Base-by-base conservation (phyloP, 129 eudicot species). In the Pittosporum tobira region DNA sequence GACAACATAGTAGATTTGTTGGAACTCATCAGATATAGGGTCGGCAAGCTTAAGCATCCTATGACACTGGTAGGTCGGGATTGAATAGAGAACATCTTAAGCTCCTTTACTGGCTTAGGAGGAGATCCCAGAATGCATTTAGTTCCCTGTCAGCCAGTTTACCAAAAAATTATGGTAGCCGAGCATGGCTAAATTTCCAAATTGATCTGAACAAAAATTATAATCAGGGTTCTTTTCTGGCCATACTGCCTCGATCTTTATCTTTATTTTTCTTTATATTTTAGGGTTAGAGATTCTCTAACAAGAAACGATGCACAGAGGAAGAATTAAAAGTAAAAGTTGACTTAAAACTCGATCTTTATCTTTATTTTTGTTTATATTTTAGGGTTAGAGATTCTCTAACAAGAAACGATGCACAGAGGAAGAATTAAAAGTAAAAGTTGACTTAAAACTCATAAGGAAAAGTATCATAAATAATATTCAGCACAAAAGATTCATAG, bases 91-190 rank as follows among this genome's bases (percentile, higher is more conserved):
- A 34, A 62, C 55, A 69, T 67, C 80, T 61, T 80, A 70, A 14
- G 60, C 75, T 78, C 69, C 63, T 57, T 62, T 67, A 72, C 74
- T 63, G 58, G 74, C 67, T 75, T 80, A 50, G 81, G 63, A 50
- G 81, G 63, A 75, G 75, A 78, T 74, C 84, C 86, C 71, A 88
- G 79, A 52, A 68, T 29, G 75, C 96, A 88, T 73, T 75, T 80
- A 49, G 85, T 76, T 47, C 61, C 95, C 89, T 85, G 89, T 61
- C 81, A 83, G 65, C 68, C 87, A 80, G 68, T 61, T 59, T 34
- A 69, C 38, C 58, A 57, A 67, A 59, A 56, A 66, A 79, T 81
- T 50, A 67, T 59, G 65, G 67, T 42, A 47, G 54, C 57, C 66
- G 47, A 44, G 29, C 38, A 52, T 15, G 13, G 66, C 48, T 38